phyloP scores from a whole-genome alignment of 2,329 filamentous ascomycete species.

The Aquanectria penicillioides region DNA sequence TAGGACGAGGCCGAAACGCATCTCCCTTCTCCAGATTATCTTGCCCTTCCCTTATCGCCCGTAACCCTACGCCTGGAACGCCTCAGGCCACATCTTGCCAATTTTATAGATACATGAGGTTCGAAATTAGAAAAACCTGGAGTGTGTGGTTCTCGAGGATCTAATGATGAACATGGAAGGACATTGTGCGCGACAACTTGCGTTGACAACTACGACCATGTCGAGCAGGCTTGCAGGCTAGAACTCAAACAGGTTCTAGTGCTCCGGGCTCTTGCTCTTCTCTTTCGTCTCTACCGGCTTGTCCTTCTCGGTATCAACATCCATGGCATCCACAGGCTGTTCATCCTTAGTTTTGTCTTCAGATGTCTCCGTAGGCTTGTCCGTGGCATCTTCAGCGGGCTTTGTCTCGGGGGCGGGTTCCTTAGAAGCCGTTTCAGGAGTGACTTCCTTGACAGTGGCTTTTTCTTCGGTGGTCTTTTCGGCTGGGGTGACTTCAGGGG shows the following conservation, averaged over 20 bases:
- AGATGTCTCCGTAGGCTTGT: slow-evolving; percentile 27
- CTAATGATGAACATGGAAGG: slow-evolving; percentile 14
- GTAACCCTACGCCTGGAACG: slow-evolving; percentile 41
- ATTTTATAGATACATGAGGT: slow-evolving; percentile 29
- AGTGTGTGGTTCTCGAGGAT: not conserved
- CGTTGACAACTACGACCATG: slow-evolving; percentile 26
- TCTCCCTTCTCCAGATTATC: slow-evolving; percentile 15
- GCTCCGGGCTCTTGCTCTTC: slow-evolving; percentile 40
- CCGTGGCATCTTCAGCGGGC: slow-evolving; percentile 28
- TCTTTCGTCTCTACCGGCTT: slow-evolving; percentile 38
- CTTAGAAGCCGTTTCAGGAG: slow-evolving; percentile 23
- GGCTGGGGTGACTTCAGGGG: slow-evolving; percentile 16
- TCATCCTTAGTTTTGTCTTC: slow-evolving; percentile 34
- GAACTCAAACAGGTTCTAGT: slow-evolving; percentile 23
- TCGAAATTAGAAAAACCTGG: slow-evolving; percentile 1
- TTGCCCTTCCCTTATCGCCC: slow-evolving; percentile 22
- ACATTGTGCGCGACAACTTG: slow-evolving; percentile 21
- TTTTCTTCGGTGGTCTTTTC: slow-evolving; percentile 36
- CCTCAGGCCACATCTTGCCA: slow-evolving; percentile 34
- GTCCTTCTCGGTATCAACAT: slow-evolving; percentile 47
- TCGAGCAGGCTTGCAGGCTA: slow-evolving; percentile 16
- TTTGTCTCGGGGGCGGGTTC: slow-evolving; percentile 28
- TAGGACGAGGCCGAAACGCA: slow-evolving; percentile 7
- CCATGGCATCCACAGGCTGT: slow-evolving; percentile 44
- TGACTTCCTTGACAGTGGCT: slow-evolving; percentile 19